Base-by-base conservation (phyloP, 2,329 filamentous ascomycete genomes). In the Sodiomyces alkalinus region DNA sequence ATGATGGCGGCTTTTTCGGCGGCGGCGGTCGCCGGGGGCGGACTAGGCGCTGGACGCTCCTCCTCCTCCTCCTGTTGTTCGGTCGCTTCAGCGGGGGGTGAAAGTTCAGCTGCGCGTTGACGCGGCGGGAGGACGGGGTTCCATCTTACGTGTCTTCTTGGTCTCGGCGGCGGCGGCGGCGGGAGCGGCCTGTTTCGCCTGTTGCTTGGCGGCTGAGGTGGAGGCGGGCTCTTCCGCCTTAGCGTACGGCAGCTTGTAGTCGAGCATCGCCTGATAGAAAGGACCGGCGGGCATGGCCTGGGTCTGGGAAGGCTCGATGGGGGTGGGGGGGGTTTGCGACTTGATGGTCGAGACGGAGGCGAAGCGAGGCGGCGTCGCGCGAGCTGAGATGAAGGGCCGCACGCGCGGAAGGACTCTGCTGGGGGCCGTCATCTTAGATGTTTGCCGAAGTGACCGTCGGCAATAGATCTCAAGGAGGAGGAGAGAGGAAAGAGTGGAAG, bases 1-100 rank as follows among this genome's bases (percentile, higher is more conserved):
- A 94, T 66, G 43, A 92, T 71, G 24, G 72, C 59, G 14, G 71
- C 60, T 21, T 61, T 65, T 30, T 70, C 61, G 39, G 72, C 47
- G 11, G 56, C 60, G 27, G 62, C 62, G 6, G 19, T 15, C 11
- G 27, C 51, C 3, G 62, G 58, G 30, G 56, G 56, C 3, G 58
- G 55, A 11, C 41, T 41, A 19, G 53, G 34, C 28, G 32, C 32
- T 34, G 36, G 31, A 19, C 30, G 26, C 8, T 28, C 33, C 23
- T 25, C 23, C 12, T 5, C 15, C 15, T 26, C 23, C 23, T 11
- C 23, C 23, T 26, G 23, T 18, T 19, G 26, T 29, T 29, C 27
- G 23, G 27, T 19, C 19, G 36, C 36, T 38, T 38, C 36, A 36
- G 36, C 36, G 32, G 30, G 26, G 41, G 37, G 5, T n/a, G n/a